Conservation (phyloP, 2,329 filamentous ascomycete genomes). For the Acarospora socialis region DNA sequence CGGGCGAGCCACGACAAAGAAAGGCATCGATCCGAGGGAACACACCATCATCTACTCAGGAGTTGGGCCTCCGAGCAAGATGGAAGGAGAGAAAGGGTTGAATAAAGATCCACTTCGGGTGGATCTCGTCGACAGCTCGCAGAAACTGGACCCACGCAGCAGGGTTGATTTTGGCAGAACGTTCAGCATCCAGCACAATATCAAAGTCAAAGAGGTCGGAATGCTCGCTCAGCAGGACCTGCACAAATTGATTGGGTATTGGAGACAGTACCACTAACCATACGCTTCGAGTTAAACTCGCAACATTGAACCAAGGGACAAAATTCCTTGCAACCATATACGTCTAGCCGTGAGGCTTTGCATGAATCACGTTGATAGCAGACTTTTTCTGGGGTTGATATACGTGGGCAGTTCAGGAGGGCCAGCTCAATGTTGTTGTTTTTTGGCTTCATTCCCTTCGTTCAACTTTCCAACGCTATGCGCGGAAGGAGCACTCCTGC, state of each 20-base stretch:
- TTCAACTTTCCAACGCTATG: no score
- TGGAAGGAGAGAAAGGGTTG: slow-evolving; percentile 19
- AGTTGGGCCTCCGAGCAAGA: slow-evolving; percentile 9
- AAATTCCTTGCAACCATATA: no score
- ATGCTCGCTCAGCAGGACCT: slow-evolving; percentile 19
- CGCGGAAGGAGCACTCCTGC: no score
- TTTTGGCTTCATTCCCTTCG: no score
- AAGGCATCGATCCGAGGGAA: slow-evolving; percentile 21
- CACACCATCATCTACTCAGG: slow-evolving; percentile 27
- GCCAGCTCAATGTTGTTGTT: no score
- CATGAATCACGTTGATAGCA: no score
- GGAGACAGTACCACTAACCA: no score
- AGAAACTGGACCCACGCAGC: slow-evolving; percentile 22
- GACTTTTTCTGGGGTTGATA: no score
- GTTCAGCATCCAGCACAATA: slow-evolving; percentile 29
- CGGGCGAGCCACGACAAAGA: slow-evolving; percentile 23
- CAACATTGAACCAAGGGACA: no score
- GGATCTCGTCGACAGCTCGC: slow-evolving; percentile 11
- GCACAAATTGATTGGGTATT: slow-evolving; percentile 4
- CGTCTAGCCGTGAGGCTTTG: no score
- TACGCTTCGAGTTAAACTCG: no score
- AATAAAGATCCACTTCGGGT: slow-evolving; percentile 26
- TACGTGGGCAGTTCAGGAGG: no score
- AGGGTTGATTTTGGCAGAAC: slow-evolving; percentile 28
- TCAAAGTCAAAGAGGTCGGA: slow-evolving; percentile 28